Conservation (phyloP, 2,329 filamentous ascomycete species). For the Colletotrichum musae region DNA sequence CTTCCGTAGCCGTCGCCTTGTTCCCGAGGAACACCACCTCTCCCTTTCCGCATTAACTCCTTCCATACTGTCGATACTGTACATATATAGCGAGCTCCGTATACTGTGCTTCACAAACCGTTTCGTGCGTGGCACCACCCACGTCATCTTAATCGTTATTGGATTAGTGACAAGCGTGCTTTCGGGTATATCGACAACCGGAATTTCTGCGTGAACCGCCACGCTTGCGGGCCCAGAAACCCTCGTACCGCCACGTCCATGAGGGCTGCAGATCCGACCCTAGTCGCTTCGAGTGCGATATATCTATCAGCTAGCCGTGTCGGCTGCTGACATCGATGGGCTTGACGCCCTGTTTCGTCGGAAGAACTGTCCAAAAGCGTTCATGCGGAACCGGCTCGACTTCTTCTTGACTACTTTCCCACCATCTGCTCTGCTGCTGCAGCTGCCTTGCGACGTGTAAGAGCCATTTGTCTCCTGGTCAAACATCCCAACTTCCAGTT, state of each 20-base stretch:
- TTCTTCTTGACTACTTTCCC: slow-evolving; percentile 71
- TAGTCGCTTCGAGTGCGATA: not conserved
- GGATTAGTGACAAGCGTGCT: slow-evolving; percentile 31
- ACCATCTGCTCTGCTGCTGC: slow-evolving; percentile 61
- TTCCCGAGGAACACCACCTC: slow-evolving; percentile 23
- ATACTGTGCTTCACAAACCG: slow-evolving; percentile 37
- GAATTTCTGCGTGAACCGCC: slow-evolving; percentile 25
- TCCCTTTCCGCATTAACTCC: slow-evolving; percentile 38
- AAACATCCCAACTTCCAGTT: slow-evolving; percentile 22
- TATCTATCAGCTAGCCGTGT: slow-evolving; percentile 47
- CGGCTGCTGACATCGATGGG: slow-evolving; percentile 50
- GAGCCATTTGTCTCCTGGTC: slow-evolving; percentile 39
- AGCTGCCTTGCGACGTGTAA: slow-evolving; percentile 56
- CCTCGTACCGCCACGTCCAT: not conserved
- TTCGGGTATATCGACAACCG: slow-evolving; percentile 38
- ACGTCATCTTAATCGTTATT: slow-evolving; percentile 21
- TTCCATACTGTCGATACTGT: slow-evolving; percentile 38
- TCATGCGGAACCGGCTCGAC: slow-evolving; percentile 75
- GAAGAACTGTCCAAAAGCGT: slow-evolving; percentile 68
- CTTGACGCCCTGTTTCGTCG: slow-evolving; percentile 63
- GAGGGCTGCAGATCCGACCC: slow-evolving; percentile 3
- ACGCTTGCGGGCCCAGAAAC: not conserved
- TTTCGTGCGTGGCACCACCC: slow-evolving; percentile 23
- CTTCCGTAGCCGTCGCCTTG: slow-evolving; percentile 23
- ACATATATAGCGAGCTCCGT: slow-evolving; percentile 40